A percentile compares a stretch with the other conserved stretches of the same genome.
Conservation (phyloP, 495 filamentous ascomycete genomes). For the Hypoxylon fuscum region DNA sequence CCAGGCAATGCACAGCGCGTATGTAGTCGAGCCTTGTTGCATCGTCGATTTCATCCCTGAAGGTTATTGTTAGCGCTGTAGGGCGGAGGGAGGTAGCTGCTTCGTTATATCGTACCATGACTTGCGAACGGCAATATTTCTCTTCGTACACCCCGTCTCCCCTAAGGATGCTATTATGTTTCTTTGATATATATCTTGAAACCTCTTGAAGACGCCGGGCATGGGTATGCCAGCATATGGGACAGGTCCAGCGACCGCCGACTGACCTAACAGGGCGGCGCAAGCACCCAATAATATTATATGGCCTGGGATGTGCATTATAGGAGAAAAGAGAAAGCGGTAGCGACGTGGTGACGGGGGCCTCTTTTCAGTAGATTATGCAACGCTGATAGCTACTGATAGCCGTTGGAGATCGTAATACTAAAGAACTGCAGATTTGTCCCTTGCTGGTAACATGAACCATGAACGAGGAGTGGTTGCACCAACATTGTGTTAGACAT, state of each 20-base stretch:
- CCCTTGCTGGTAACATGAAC: not conserved
- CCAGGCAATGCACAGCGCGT: constrained; percentile 71
- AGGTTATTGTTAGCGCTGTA: constrained; percentile 5
- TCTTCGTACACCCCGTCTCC: constrained; percentile 49
- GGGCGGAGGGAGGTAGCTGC: not conserved
- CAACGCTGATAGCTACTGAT: not conserved
- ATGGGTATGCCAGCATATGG: constrained; percentile 20
- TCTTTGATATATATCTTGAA: constrained; percentile 26
- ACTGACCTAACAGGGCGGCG: constrained; percentile 12
- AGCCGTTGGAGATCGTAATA: not conserved
- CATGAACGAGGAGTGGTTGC: not conserved
- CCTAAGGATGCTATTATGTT: constrained; percentile 27
- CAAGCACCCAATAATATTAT: constrained; percentile 6
- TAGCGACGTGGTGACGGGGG: not conserved
- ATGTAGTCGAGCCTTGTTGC: constrained; percentile 67
- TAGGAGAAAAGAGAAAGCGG: not conserved
- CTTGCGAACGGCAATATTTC: constrained; percentile 55
- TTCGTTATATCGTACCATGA: constrained; percentile 55
- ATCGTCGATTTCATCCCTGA: constrained; percentile 60
- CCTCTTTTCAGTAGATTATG: not conserved
- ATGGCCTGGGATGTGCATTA: constrained; percentile 16
- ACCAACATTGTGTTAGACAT: constrained; percentile 11
- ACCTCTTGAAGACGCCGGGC: constrained; percentile 23
- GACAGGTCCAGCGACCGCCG: constrained; percentile 17
- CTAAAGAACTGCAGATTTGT: too few relatives aligned